A percentile compares a stretch with the other conserved stretches of the same genome.
These are phyloP conservation scores for Glaciozyma antarctica DNA, from an alignment of 768 basidiomycete species.

Conservation along the genomic window DNA sequence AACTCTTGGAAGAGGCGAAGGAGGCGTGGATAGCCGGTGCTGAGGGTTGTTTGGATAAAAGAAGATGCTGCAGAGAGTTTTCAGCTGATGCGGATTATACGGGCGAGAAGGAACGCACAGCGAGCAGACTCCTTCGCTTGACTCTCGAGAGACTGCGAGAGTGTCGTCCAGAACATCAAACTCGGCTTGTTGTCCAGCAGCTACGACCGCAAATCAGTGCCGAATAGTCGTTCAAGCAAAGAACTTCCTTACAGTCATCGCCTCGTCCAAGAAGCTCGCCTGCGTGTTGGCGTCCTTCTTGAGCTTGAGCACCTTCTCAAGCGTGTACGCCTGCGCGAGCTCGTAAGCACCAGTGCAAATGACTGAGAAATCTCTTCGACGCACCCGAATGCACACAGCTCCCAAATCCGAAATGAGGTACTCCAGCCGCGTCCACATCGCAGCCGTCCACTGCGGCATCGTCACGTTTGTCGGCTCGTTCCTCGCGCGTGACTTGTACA, in stretches of 20 bases:
- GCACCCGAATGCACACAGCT: slow-evolving; percentile 77
- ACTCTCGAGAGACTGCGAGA: slow-evolving; percentile 71
- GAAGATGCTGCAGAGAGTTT: slow-evolving; percentile 54
- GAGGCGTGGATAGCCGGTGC: slow-evolving; percentile 73
- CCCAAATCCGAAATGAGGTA: slow-evolving; percentile 78
- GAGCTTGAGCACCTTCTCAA: slow-evolving; percentile 83
- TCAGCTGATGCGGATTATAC: not conserved
- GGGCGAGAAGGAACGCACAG: slow-evolving; percentile 43
- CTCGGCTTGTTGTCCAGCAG: slow-evolving; percentile 84
- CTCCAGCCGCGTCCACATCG: slow-evolving; percentile 73
- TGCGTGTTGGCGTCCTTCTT: slow-evolving; percentile 76
- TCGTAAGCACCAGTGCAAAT: not conserved
- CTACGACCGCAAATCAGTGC: slow-evolving; percentile 40
- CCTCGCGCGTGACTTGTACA: slow-evolving; percentile 72
- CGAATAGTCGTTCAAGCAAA: not conserved
- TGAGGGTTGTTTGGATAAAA: slow-evolving; percentile 83
- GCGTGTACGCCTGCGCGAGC: slow-evolving; percentile 64
- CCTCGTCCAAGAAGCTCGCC: slow-evolving; percentile 76
- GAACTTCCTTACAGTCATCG: slow-evolving; percentile 64
- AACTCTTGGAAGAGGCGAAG: slow-evolving; percentile 91
- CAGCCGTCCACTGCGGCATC: slow-evolving; percentile 72
- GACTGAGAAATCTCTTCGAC: not conserved
- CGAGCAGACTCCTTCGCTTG: slow-evolving; percentile 69
- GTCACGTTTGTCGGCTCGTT: slow-evolving; percentile 85
- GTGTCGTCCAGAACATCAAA: slow-evolving; percentile 76